Conservation (phyloP, 1,284 basidiomycete genomes). For the Pascua sp. region DNA sequence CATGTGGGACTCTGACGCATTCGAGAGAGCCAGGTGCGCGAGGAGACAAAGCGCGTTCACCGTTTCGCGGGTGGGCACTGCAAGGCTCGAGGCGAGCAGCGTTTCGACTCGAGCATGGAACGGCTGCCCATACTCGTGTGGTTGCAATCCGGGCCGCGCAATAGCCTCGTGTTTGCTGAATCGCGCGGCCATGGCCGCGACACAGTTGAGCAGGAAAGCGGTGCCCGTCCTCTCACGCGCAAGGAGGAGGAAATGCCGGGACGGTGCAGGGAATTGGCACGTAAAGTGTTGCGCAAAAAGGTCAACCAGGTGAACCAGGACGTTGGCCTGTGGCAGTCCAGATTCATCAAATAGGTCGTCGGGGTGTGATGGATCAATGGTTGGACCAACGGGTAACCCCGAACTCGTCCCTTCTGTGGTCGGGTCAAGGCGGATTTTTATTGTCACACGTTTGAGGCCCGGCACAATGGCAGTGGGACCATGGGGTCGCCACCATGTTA, state of each 20-base stretch:
- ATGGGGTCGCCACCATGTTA: conserved; percentile 35
- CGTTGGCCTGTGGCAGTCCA: conserved; percentile 11
- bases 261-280: conserved; percentile 24
- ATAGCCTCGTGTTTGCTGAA: conserved; percentile 27
- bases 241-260: neutral
- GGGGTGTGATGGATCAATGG: neutral
- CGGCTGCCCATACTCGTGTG: conserved; percentile 7
- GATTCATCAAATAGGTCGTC: conserved; percentile 14
- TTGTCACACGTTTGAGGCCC: conserved; percentile 27
- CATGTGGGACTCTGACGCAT: conserved; percentile 27
- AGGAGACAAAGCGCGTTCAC: conserved; percentile 25
- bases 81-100: conserved; percentile 24
- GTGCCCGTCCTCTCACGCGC: conserved; percentile 4
- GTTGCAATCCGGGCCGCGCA: conserved; percentile 14
- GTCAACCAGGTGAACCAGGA: conserved; percentile 25
- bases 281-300: conserved; percentile 26
- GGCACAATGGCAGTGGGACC: conserved; percentile 29
- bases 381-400: neutral
- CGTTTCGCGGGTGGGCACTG: conserved; percentile 27
- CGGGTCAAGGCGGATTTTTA: conserved; percentile 25
- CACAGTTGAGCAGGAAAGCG: conserved; percentile 25
- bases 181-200: conserved; percentile 26
- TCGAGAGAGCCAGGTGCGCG: conserved; percentile 24
- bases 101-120: conserved; percentile 16
- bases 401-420: neutral